phyloP scores from a whole-genome alignment of 2,329 filamentous ascomycete species.

The Fusarium clavum region DNA sequence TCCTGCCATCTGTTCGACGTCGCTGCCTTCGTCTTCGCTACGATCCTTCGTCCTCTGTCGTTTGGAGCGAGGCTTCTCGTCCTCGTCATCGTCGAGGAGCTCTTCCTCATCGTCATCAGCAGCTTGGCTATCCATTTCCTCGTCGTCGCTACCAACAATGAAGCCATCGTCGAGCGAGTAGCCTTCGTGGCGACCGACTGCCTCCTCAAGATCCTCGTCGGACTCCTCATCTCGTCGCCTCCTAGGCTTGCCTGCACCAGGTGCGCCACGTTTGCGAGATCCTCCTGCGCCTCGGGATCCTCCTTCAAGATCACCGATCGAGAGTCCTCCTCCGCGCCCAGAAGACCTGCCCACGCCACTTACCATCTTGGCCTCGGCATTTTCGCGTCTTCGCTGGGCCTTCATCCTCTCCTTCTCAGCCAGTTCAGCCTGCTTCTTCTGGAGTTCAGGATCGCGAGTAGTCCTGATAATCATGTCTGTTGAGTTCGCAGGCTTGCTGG shows the following conservation, averaged over 20 bases:
- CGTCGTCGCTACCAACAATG: constrained; percentile 79
- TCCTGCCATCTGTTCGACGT: constrained; percentile 62
- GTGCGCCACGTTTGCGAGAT: constrained; percentile 65
- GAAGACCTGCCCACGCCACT: constrained; percentile 62
- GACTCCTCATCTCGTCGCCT: constrained; percentile 77
- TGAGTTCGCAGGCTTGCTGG: constrained; percentile 66
- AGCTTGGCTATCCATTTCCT: constrained; percentile 69
- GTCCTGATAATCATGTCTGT: constrained; percentile 76
- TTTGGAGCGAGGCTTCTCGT: constrained; percentile 61
- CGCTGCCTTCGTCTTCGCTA: constrained; percentile 61
- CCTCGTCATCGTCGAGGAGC: constrained; percentile 65
- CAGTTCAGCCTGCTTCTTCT: constrained; percentile 77
- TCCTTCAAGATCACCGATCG: constrained; percentile 76
- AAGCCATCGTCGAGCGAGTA: constrained; percentile 86
- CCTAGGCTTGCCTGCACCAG: constrained; percentile 63
- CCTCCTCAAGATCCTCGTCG: constrained; percentile 76
- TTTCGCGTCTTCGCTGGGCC: constrained; percentile 74
- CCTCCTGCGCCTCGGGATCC: constrained; percentile 61
- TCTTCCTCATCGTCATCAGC: constrained; percentile 74
- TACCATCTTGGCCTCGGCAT: constrained; percentile 72
- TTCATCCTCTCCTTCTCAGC: constrained; percentile 80
- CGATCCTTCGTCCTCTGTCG: constrained; percentile 63
- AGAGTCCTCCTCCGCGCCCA: constrained; percentile 67
- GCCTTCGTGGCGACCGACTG: constrained; percentile 73
- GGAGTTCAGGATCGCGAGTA: constrained; percentile 79